Conservation (phyloP, 1,284 basidiomycete species). For the Tilletia horrida region DNA sequence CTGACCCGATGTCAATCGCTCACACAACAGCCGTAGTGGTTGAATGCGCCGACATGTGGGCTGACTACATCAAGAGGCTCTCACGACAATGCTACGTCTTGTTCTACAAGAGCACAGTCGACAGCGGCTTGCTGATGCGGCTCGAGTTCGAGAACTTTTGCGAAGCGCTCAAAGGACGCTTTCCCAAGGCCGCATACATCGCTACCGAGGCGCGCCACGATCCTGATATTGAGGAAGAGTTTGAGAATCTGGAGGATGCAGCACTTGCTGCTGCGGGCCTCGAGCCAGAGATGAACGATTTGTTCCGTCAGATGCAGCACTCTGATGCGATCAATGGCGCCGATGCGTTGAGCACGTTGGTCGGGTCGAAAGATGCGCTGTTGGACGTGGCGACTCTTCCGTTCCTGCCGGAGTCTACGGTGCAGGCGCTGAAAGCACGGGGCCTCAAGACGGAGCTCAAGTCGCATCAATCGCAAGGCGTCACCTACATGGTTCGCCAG, state of each 20-base stretch:
- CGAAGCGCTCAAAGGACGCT: background rate
- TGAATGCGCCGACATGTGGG: background rate
- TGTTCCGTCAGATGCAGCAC: conserved; percentile 8
- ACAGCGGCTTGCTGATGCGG: background rate
- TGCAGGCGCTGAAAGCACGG: background rate
- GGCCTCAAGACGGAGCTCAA: conserved; percentile 23
- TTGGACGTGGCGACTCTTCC: conserved; percentile 9
- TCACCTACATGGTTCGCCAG: conserved; percentile 24
- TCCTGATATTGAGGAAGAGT: background rate
- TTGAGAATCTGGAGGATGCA: background rate
- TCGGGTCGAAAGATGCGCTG: conserved; percentile 10
- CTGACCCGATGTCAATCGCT: background rate
- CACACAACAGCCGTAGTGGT: background rate
- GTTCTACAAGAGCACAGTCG: background rate
- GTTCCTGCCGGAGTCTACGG: background rate
- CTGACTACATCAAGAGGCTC: background rate
- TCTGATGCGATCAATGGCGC: conserved; percentile 1
- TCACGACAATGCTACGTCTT: conserved; percentile 1
- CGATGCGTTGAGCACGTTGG: conserved; percentile 4
- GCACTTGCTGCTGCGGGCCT: background rate
- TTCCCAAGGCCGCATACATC: conserved; percentile 7
- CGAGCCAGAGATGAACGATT: background rate
- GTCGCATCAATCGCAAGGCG: conserved; percentile 24
- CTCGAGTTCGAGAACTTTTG: conserved; percentile 2
- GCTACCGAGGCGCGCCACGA: conserved; percentile 2